Evolutionary conservation across 768 basidiomycete genomes (phyloP).

Genomic region (Lentinus brumalis): DNA sequence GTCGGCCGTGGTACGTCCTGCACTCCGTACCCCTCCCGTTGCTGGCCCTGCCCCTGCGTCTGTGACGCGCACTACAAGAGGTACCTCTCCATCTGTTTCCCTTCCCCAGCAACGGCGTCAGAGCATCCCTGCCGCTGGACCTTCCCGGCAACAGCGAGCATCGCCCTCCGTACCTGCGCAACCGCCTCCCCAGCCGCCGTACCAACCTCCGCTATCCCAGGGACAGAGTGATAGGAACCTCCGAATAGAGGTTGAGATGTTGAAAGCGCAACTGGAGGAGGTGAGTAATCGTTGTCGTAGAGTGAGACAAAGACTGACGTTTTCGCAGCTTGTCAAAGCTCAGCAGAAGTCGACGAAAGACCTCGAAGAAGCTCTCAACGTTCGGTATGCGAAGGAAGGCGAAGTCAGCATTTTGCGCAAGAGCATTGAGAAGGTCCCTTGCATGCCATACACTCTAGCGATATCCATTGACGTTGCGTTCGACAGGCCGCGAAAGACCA

Average conservation of each 20-base stretch:
- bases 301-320: background rate
- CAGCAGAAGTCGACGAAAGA: conserved; percentile 49
- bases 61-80: background rate
- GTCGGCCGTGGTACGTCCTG: background rate
- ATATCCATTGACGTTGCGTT: background rate
- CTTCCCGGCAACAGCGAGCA: background rate
- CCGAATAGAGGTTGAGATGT: conserved; percentile 17
- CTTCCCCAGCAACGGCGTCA: background rate
- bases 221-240: background rate
- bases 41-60: background rate
- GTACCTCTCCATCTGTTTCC: background rate
- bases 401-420: conserved; percentile 70
- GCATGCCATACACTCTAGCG: background rate
- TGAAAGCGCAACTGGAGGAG: conserved; percentile 46
- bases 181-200: background rate
- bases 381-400: conserved; percentile 62
- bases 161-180: background rate
- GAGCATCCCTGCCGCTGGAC: background rate
- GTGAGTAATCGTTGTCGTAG: conserved; percentile 33
- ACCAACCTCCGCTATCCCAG: background rate
- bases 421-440: conserved; percentile 63
- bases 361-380: conserved; percentile 50
- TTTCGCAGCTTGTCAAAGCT: conserved; percentile 50
- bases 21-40: background rate
- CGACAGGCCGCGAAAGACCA: conserved; percentile 60